These are phyloP conservation scores for Aureobasidium lini DNA, from an alignment of 2,329 filamentous ascomycete species.

Conservation along the genomic window DNA sequence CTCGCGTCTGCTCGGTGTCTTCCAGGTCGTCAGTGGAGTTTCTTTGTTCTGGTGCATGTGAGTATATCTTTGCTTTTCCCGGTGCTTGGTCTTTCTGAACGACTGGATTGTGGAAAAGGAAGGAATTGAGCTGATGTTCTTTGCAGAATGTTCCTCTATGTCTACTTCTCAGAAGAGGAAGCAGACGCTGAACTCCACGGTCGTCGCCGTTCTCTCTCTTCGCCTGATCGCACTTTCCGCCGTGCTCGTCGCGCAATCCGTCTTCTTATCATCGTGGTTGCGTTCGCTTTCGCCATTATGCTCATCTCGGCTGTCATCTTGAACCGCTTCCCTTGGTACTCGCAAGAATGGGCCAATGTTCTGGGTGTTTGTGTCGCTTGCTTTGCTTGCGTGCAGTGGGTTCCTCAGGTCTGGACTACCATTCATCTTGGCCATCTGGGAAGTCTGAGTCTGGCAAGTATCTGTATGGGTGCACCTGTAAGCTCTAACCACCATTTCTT, in stretches of 20 bases:
- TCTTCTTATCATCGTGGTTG: slow-evolving; percentile 56
- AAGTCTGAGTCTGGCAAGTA: slow-evolving; percentile 89
- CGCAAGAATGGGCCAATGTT: slow-evolving; percentile 72
- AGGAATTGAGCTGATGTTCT: neutral
- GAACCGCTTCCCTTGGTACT: slow-evolving; percentile 51
- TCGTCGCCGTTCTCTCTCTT: slow-evolving; percentile 21
- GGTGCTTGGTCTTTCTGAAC: too few species aligned
- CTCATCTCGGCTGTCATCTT: slow-evolving; percentile 57
- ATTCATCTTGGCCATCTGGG: slow-evolving; percentile 77
- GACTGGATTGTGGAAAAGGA: too few species aligned
- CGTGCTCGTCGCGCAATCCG: slow-evolving; percentile 22
- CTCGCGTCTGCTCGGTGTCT: slow-evolving; percentile 73
- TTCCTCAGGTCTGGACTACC: slow-evolving; percentile 87
- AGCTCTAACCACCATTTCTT: slow-evolving; percentile 35
- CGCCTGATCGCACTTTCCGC: slow-evolving; percentile 23
- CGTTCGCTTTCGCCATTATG: slow-evolving; percentile 66
- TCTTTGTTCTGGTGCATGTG: slow-evolving; percentile 83
- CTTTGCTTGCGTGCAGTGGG: slow-evolving; percentile 77
- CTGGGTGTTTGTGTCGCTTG: slow-evolving; percentile 69
- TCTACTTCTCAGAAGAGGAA: slow-evolving; percentile 39
- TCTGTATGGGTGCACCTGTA: slow-evolving; percentile 90
- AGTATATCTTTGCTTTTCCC: slow-evolving; percentile 24
- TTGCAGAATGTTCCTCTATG: slow-evolving; percentile 72
- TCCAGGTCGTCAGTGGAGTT: slow-evolving; percentile 86
- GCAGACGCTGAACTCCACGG: slow-evolving; percentile 22